Base-by-base conservation (phyloP, 139 green algal genomes). In the Micractinium sp. region DNA sequence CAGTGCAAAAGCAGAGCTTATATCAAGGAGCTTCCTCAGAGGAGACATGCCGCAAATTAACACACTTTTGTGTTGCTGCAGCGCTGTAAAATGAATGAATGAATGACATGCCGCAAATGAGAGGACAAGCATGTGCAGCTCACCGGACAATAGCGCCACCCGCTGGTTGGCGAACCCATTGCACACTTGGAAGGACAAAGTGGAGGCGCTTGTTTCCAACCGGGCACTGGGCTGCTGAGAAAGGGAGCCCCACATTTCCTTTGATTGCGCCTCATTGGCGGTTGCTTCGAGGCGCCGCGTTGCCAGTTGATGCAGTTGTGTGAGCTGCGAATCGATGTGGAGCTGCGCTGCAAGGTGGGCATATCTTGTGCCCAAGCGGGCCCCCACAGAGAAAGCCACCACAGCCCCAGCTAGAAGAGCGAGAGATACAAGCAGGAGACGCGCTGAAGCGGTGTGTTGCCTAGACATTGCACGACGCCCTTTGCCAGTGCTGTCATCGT, bases 161-260 rank as follows among this genome's bases (percentile, higher is more conserved):
- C 74, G 74, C 74, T 80, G 74, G 74, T 80, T 80, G 16, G 74
- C 74, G 39, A 80, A 80, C 18, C 74, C 74, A 18, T 80, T 80
- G 74, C 74, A 80, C 14, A 80, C 74, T 80, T 80, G 74, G 33
- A 80, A 80, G 33, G 74, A 80, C 74, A 80, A n/a, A 14, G 74
- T 80, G 9, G 74, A 35, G 9, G 47, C 74, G 15, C 74, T 56
- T 56, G 47, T 56, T 56, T 56, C 47, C 47, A 56, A 56, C 9
- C 47, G 47, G 47, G 47, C 47, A 56, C 47, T 56, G 47, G 47
- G 31, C 71, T 77, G 71, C 71, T 77, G 71, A n/a, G 29, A 7
- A 75, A 31, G 25, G 14, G 22, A 29, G 29, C 19, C 22, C 14
- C 1, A 1, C 9, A 33, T 1, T 77, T 38, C 27, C 71, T 38